These are phyloP conservation scores for Adansonia madagascariensis DNA, from an alignment of 441 rosid species.

Conservation along the genomic window DNA sequence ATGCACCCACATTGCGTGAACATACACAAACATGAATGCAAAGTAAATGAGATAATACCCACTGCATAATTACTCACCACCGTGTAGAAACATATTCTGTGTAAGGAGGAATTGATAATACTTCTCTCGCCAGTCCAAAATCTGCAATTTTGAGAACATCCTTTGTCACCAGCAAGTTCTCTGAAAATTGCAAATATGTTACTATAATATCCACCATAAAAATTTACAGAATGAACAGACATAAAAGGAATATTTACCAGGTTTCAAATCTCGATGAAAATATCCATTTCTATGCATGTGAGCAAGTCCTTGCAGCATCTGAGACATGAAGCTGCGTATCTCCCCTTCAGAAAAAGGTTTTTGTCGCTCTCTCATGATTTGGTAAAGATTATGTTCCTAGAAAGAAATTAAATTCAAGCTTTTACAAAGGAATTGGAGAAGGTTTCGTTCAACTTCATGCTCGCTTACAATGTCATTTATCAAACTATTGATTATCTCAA, in stretches of 20 bases:
- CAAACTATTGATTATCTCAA: not conserved
- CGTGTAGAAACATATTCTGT: slow-evolving; percentile 83
- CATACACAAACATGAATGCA: not conserved
- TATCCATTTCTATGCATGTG: slow-evolving; percentile 75
- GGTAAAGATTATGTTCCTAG: slow-evolving; percentile 69
- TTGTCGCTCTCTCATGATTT: slow-evolving; percentile 59
- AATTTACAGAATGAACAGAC: not conserved
- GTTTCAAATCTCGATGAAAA: slow-evolving; percentile 74
- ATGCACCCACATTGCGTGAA: not conserved
- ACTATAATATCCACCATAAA: slow-evolving; percentile 19
- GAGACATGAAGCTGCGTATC: slow-evolving; percentile 58
- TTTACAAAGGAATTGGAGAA: not conserved
- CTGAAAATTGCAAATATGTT: slow-evolving; percentile 32
- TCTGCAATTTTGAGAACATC: slow-evolving; percentile 71
- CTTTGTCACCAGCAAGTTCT: slow-evolving; percentile 70
- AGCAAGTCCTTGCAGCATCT: slow-evolving; percentile 66
- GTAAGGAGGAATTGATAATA: slow-evolving; percentile 72
- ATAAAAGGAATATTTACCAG: slow-evolving; percentile 47
- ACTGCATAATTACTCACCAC: slow-evolving; percentile 45
- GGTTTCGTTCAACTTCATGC: slow-evolving; percentile 21
- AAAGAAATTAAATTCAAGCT: slow-evolving; percentile 29
- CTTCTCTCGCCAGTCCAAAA: slow-evolving; percentile 79
- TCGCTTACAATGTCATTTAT: not conserved
- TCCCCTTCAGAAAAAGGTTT: slow-evolving; percentile 58
- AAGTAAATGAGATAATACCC: slow-evolving; percentile 8